Evolutionary conservation across 768 basidiomycete species (phyloP).

Genomic region (Kwoniella sp.): DNA sequence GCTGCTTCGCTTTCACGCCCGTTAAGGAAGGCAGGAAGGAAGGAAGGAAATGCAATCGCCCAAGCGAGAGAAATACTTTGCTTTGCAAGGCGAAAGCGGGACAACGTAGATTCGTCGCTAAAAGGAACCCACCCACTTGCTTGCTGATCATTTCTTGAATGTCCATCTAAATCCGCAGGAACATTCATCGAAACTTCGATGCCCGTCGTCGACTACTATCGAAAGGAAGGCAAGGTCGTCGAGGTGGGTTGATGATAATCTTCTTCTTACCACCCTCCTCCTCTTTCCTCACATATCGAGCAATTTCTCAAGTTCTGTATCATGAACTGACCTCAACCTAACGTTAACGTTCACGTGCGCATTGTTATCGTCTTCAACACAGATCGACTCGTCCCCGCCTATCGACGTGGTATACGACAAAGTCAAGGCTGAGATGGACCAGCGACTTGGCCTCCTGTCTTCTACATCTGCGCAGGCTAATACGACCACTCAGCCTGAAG

Average conservation of each 20-base stretch:
- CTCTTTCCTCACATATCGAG: neutral
- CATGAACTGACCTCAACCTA: too few species aligned
- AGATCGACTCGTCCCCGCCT: slow-evolving; percentile 59
- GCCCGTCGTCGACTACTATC: slow-evolving; percentile 90
- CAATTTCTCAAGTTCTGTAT: neutral
- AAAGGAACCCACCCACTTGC: neutral
- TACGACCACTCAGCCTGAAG: slow-evolving; percentile 9
- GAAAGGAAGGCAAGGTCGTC: slow-evolving; percentile 68
- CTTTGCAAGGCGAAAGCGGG: too few species aligned
- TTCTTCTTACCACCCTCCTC: too few species aligned
- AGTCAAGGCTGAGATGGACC: slow-evolving; percentile 64
- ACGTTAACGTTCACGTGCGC: too few species aligned
- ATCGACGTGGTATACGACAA: slow-evolving; percentile 73
- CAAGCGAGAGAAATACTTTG: too few species aligned
- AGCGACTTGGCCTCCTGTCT: slow-evolving; percentile 57
- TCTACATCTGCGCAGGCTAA: neutral
- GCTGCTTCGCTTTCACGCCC: too few species aligned
- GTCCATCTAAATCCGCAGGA: slow-evolving; percentile 54
- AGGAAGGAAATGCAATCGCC: too few species aligned
- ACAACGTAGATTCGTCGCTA: too few species aligned
- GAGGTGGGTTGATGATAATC: slow-evolving; percentile 72
- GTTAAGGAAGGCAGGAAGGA: too few species aligned
- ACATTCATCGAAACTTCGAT: slow-evolving; percentile 85
- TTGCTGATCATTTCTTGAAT: neutral
- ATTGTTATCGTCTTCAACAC: too few species aligned